These are phyloP conservation scores for Rubia tinctorum DNA, from an alignment of 305 asterid species.

Conservation along the genomic window DNA sequence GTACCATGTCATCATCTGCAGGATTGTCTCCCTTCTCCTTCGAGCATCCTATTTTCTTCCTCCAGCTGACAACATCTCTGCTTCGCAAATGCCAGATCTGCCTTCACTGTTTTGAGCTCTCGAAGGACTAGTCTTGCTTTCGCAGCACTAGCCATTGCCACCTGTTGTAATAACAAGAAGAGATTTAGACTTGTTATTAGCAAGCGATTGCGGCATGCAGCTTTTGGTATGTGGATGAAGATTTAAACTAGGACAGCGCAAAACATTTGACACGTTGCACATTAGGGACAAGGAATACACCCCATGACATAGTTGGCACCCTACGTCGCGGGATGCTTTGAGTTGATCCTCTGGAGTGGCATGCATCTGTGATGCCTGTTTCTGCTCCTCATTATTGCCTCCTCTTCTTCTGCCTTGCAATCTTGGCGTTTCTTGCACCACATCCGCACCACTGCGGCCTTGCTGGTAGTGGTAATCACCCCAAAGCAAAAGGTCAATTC, in stretches of 20 bases:
- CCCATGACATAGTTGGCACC: conserved; percentile 47
- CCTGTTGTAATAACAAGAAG: conserved; percentile 41
- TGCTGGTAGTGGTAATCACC: too few species aligned
- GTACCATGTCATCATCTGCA: conserved; percentile 91
- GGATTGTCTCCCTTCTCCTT: conserved; percentile 69
- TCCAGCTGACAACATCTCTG: conserved; percentile 80
- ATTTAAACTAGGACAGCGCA: too few species aligned
- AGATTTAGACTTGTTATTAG: too few species aligned
- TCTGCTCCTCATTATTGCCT: conserved; percentile 27
- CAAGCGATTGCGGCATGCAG: too few species aligned
- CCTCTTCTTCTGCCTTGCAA: conserved; percentile 60
- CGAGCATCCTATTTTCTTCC: conserved; percentile 77
- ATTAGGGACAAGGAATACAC: conserved; percentile 12
- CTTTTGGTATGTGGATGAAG: too few species aligned
- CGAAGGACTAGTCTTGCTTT: conserved; percentile 80
- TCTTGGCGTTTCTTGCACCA: conserved; percentile 55
- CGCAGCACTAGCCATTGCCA: conserved; percentile 97
- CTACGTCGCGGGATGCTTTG: conserved; percentile 97
- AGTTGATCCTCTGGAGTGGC: conserved; percentile 73
- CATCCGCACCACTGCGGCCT: conserved; percentile 58
- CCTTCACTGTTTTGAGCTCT: conserved; percentile 84
- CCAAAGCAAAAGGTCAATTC: neutral
- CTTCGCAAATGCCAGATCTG: conserved; percentile 77
- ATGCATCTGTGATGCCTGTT: conserved; percentile 17
- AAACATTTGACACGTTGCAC: neutral